phyloP scores from a whole-genome alignment of 176 grass and related monocot genomes.

The Aechmea fasciata region DNA sequence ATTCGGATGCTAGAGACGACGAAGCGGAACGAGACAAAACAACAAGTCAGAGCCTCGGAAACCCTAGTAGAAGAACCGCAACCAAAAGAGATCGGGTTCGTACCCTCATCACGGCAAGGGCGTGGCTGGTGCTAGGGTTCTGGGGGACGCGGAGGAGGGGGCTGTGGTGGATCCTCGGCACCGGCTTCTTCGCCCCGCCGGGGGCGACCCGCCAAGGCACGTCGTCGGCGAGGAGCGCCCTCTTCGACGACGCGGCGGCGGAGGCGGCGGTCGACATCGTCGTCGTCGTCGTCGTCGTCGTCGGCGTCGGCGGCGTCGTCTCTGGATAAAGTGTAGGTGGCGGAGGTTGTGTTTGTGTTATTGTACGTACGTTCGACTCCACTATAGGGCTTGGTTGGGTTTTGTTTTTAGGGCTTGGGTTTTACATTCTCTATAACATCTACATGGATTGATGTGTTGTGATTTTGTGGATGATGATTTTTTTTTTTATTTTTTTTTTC shows the following conservation, averaged over 20 bases:
- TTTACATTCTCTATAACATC: no score
- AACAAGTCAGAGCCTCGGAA: conserved; percentile 14
- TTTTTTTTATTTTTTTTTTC: no score
- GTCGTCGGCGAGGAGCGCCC: conserved; percentile 69
- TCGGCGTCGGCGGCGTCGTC: conserved; percentile 21
- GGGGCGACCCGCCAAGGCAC: conserved; percentile 69
- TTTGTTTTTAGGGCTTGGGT: no score
- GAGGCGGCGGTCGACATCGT: conserved; percentile 23
- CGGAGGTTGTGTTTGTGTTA: not conserved
- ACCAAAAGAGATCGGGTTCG: not conserved
- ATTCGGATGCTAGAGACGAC: conserved; percentile 62
- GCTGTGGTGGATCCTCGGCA: conserved; percentile 75
- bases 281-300: no score
- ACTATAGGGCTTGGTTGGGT: no score
- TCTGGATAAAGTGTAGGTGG: conserved; percentile 27
- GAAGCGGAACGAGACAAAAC: conserved; percentile 9
- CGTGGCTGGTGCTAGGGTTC: conserved; percentile 53
- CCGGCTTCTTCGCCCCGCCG: conserved; percentile 34
- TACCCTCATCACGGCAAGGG: conserved; percentile 94
- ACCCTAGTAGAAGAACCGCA: not conserved
- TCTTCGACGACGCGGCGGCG: conserved; percentile 36
- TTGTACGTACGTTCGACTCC: no score
- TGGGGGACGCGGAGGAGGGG: conserved; percentile 59
- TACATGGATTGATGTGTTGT: no score
- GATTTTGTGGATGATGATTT: no score